Evolutionary conservation across 176 grass and related monocot species (phyloP).

Genomic region (Panicum miliaceum): DNA sequence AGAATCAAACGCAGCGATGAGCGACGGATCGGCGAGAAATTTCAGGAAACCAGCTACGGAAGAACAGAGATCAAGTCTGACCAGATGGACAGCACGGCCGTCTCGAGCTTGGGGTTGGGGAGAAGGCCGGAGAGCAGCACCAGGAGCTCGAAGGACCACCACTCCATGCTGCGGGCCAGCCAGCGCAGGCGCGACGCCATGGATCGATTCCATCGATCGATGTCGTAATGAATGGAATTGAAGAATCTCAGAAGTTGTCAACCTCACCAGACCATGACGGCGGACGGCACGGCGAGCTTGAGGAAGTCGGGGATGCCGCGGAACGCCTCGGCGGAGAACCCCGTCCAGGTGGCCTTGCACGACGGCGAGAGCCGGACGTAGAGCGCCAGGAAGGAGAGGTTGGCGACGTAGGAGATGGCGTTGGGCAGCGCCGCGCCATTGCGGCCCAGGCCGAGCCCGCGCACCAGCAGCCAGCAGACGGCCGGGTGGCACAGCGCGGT

Average conservation of each 20-base stretch:
- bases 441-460: constrained; percentile 27
- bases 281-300: constrained; percentile 59
- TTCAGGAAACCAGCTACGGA: no score
- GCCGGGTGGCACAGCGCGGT: constrained; percentile 42
- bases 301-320: constrained; percentile 35
- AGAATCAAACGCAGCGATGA: neutral
- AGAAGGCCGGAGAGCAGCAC: constrained; percentile 70
- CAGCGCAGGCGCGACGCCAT: neutral
- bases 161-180: constrained; percentile 46
- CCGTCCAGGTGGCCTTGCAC: constrained; percentile 46
- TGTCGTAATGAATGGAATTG: no score
- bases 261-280: constrained; percentile 63
- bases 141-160: constrained; percentile 73
- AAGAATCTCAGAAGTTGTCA: neutral
- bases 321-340: constrained; percentile 55
- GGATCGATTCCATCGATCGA: neutral
- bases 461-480: constrained; percentile 64
- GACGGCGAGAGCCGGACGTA: constrained; percentile 49
- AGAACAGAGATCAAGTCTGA: neutral
- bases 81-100: constrained; percentile 61
- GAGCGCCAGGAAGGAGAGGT: constrained; percentile 25
- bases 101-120: constrained; percentile 66
- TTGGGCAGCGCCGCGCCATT: constrained; percentile 51
- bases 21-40: neutral
- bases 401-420: constrained; percentile 43